Base-by-base conservation (phyloP, 352 stramenopile species). In the Vaucheria bursata region DNA sequence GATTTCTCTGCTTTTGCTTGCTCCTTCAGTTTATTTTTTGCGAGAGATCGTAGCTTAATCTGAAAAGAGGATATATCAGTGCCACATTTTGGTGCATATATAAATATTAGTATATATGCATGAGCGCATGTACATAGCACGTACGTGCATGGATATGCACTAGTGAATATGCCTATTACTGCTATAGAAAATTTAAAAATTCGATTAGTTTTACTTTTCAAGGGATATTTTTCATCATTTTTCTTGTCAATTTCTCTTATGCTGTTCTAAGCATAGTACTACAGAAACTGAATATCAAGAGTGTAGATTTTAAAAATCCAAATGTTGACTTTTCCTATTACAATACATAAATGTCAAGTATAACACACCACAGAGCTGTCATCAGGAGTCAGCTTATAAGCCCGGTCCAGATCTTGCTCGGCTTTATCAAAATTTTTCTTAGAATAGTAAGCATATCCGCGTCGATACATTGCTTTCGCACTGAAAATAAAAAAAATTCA, bases 381-480 rank as follows among this genome's bases (percentile, higher is more conserved):
- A 29, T 35, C 33, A 36, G 65, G 65, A 8, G 65, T 40, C 1
- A 72, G 12, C 3, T 1, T 35, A 72, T 29, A 25, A 38, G 65
- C 65, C 1, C n/a, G 29, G 31, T 72, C 65, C 12, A 82, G 77
- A 68, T 82, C 77, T 38, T 25, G n/a, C 77, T 79, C 77, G 0
- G 72, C 64, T 40, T 64, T 40, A 32, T 82, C 77, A 25, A 59
- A 82, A 36, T 82, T 38, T 53, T 82, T 82, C 38, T 80, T 81
- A 8, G 77, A 53, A 36, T 39, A 76, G 12, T 71, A 34, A 25
- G 77, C 77, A 68, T 82, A 82, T 1, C 50, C 77, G 4, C 77
- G 34, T 45, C 77, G 69, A 40, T 82, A 82, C 1, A 82, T 70
- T 8, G 71, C 77, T 53, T 82, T 82, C 2, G 65, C 36, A 40